A percentile compares a stretch with the other conserved stretches of the same genome.
Evolutionary conservation across 176 grass and related monocot species (phyloP).

Genomic region (Musa troglodytarum): DNA sequence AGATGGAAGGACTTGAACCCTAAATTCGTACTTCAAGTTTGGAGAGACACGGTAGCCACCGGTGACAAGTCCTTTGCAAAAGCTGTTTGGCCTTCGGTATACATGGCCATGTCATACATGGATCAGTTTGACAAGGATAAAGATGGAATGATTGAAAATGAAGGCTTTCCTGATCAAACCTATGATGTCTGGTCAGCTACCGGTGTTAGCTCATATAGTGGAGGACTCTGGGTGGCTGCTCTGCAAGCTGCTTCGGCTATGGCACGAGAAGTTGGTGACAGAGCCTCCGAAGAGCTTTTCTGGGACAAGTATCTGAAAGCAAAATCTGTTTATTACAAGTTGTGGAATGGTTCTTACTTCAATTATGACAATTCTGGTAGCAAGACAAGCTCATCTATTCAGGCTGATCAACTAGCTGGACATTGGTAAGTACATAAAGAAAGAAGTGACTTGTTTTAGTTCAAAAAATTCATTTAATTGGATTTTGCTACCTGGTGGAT

Average conservation of each 20-base stretch:
- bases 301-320: slow-evolving; percentile 85
- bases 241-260: slow-evolving; percentile 80
- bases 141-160: slow-evolving; percentile 99
- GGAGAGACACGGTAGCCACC: slow-evolving; percentile 73
- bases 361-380: slow-evolving; percentile 68
- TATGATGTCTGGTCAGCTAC: slow-evolving; percentile 93
- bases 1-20: slow-evolving; percentile 95
- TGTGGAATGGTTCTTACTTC: slow-evolving; percentile 98
- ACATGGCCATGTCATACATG: slow-evolving; percentile 98
- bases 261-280: slow-evolving; percentile 73
- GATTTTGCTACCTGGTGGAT: not conserved
- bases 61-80: slow-evolving; percentile 79
- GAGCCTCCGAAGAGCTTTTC: slow-evolving; percentile 77
- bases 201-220: slow-evolving; percentile 86
- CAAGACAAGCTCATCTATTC: slow-evolving; percentile 73
- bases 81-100: slow-evolving; percentile 95
- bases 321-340: slow-evolving; percentile 62
- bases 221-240: slow-evolving; percentile 86
- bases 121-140: slow-evolving; percentile 98
- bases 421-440: slow-evolving; percentile 51
- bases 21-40: slow-evolving; percentile 92
- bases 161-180: slow-evolving; percentile 88
- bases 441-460: not conserved
- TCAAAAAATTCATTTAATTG: not conserved
- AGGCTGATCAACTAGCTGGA: slow-evolving; percentile 96